Conservation (phyloP, 2,329 filamentous ascomycete genomes). For the Pseudogymnoascus sp. region DNA sequence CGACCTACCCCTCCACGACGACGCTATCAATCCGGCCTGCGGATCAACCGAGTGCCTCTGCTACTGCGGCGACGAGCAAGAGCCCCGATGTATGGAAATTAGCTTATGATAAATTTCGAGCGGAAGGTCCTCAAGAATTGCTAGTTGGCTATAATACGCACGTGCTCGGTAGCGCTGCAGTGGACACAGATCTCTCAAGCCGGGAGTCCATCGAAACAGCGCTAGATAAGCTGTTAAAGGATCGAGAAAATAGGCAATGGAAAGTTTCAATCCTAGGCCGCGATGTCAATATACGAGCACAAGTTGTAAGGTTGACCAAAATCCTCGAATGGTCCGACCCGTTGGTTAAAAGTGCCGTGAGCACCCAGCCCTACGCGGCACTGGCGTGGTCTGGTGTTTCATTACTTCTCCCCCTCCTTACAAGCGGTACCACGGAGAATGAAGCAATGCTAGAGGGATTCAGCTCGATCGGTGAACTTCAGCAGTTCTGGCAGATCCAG, state of each 20-base stretch:
- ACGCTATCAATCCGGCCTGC: no score
- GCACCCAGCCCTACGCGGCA: background rate
- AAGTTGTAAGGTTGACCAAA: background rate
- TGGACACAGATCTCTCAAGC: background rate
- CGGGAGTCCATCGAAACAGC: background rate
- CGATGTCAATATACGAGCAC: background rate
- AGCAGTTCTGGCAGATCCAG: background rate
- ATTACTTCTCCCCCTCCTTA: background rate
- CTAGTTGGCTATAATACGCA: no score
- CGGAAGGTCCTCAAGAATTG: no score
- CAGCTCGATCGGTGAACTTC: background rate
- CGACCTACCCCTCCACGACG: no score
- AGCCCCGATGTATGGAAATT: no score
- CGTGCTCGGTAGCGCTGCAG: no score
- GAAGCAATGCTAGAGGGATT: background rate
- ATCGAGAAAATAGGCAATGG: background rate
- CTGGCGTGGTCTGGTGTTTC: background rate
- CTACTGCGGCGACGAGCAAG: no score
- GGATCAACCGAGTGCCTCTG: no score
- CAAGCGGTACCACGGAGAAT: background rate
- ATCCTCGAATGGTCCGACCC: background rate
- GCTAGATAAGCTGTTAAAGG: background rate
- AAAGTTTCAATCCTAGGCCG: background rate
- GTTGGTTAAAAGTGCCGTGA: background rate
- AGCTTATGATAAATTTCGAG: no score